These are phyloP conservation scores for Hymenoscyphus salicellus DNA, from an alignment of 2,329 filamentous ascomycete species.

Conservation along the genomic window DNA sequence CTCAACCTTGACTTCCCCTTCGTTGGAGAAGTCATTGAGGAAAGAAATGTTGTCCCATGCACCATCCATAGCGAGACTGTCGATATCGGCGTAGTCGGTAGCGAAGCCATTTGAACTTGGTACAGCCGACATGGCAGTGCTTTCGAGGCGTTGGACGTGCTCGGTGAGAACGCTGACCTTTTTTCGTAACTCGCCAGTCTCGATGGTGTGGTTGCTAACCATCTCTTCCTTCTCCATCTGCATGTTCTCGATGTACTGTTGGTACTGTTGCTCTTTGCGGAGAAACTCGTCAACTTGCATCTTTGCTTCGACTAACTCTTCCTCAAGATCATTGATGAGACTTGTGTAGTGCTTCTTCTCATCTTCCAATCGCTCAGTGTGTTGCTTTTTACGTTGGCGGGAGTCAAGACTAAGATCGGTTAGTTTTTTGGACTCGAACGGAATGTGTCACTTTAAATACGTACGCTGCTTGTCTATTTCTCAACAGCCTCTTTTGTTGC, in stretches of 20 bases:
- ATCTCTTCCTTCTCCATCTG: constrained; percentile 89
- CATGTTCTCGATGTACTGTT: constrained; percentile 72
- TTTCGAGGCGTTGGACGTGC: constrained; percentile 69
- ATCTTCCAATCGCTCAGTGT: constrained; percentile 93
- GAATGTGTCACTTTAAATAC: constrained; percentile 38
- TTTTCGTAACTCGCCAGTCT: constrained; percentile 88
- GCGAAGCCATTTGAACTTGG: constrained; percentile 62
- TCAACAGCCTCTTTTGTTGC: constrained; percentile 90
- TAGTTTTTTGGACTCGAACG: constrained; percentile 23
- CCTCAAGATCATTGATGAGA: constrained; percentile 74
- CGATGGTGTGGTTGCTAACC: constrained; percentile 81
- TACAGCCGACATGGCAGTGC: constrained; percentile 49
- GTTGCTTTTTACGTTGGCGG: constrained; percentile 94
- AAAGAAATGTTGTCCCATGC: constrained; percentile 82
- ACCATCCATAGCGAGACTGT: constrained; percentile 75
- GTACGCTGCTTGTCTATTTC: constrained; percentile 96
- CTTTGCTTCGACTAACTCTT: constrained; percentile 68
- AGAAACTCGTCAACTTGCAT: constrained; percentile 68
- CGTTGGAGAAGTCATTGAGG: constrained; percentile 67
- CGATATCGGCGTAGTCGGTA: constrained; percentile 76
- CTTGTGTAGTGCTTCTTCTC: constrained; percentile 90
- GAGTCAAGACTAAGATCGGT: constrained; percentile 72
- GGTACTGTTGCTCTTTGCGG: constrained; percentile 70
- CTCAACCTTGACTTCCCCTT: constrained; percentile 60
- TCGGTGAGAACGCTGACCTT: constrained; percentile 81